Base-by-base conservation (phyloP, 768 basidiomycete genomes). In the Xerocomus potaroensis region DNA sequence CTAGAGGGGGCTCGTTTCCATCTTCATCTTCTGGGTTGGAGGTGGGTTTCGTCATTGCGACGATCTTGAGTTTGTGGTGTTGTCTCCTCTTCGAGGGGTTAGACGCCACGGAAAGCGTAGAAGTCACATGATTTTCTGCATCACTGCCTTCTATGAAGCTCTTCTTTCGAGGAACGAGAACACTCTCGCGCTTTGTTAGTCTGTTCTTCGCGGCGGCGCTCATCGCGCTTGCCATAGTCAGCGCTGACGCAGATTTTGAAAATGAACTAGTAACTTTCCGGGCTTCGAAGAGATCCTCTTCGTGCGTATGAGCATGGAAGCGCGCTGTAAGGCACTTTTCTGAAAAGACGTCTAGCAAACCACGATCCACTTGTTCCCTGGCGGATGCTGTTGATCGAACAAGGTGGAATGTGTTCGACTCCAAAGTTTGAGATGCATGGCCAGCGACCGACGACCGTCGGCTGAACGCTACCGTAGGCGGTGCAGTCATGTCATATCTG, bases 271-370 rank as follows among this genome's bases (percentile, higher is more conserved):
- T 63, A 47, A 69, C 65, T 55, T 68, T 75, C 31, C 76, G 74
- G 16, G 72, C 70, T 56, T 78, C 76, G 64, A 84, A 84, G 42
- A 87, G 69, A 48, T 80, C 78, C 57, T 81, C 78, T 44, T 83
- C 83, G 47, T 76, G 79, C 32, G 74, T 72, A 44, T 72, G 76
- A 8, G 84, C 83, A 43, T 84, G 75, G 38, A 75, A 77, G 34
- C 93, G 78, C 14, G 84, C 86, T 3, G 78, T 74, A 22, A 84
- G 66, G 52, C 87, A 86, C 19, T 73, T 72, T 49, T 84, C 81
- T 10, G 91, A 92, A 55, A 86, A 81, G 47, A 96, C 80, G 58
- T 95, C 93, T 37, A 78, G 74, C 15, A 97, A 69, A 10, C 81
- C 82, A 35, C 84, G 78, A 57, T 95, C 92, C 41, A 91, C 81